Conservation (phyloP, 371 early-diverging fungal species). For the Mucor velutinosus region DNA sequence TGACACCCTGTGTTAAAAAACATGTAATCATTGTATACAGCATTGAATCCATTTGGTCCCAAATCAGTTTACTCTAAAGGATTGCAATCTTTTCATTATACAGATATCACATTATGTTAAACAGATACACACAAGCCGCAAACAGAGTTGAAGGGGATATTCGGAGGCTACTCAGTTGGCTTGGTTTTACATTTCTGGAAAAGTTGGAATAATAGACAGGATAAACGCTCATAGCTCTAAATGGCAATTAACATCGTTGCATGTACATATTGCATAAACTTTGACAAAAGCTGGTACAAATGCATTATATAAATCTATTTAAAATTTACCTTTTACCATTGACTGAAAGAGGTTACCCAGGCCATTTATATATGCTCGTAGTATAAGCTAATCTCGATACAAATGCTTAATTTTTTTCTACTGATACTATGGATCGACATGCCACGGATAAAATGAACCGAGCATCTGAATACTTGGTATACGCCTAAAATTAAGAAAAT, state of each 20-base stretch:
- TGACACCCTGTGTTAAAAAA: not conserved
- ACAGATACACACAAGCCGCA: not conserved
- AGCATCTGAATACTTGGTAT: not conserved
- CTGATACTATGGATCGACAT: not conserved
- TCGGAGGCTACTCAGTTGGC: not conserved
- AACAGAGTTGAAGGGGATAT: not conserved
- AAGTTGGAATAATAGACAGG: not conserved
- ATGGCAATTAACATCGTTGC: not conserved
- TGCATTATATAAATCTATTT: no score
- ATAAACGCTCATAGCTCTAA: not conserved
- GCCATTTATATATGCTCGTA: not conserved
- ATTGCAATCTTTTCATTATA: not conserved
- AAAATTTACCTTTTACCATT: not conserved
- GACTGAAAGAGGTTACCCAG: not conserved
- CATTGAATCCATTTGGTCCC: not conserved
- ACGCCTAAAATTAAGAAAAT: not conserved
- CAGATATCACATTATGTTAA: no score
- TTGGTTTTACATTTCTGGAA: not conserved
- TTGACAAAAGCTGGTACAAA: no score
- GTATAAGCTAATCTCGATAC: not conserved
- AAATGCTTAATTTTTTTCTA: not conserved
- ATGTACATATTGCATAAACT: not conserved
- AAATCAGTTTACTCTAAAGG: not conserved
- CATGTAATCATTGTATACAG: not conserved
- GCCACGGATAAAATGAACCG: not conserved